These are phyloP conservation scores for Zelopaecilomyces penicillatus DNA, from an alignment of 2,329 filamentous ascomycete species.

Conservation along the genomic window DNA sequence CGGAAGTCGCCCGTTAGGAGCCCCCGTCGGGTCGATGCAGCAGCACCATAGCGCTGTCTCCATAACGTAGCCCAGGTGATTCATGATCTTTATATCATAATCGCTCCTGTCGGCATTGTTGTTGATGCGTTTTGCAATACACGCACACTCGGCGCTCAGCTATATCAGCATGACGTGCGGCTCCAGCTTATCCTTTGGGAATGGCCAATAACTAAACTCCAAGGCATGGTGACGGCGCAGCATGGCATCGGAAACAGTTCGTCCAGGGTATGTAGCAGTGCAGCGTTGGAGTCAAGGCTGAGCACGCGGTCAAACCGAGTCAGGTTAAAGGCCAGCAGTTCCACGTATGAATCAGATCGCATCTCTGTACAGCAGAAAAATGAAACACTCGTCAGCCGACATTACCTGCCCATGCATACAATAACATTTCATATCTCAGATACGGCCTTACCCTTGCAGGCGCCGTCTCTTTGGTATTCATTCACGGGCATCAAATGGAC, in stretches of 20 bases:
- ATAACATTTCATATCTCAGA: too few species aligned
- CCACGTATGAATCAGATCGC: constrained; percentile 58
- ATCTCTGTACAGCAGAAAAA: constrained; percentile 26
- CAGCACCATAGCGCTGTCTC: constrained; percentile 52
- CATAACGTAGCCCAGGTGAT: background rate
- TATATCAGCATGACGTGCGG: constrained; percentile 36
- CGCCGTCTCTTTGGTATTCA: too few species aligned
- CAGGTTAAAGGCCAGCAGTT: constrained; percentile 60
- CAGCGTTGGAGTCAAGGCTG: constrained; percentile 54
- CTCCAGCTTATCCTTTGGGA: constrained; percentile 45
- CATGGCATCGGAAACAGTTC: constrained; percentile 61
- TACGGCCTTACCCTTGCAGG: too few species aligned
- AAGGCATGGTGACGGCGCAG: constrained; percentile 56
- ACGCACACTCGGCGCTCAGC: constrained; percentile 43
- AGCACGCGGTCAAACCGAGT: constrained; percentile 44
- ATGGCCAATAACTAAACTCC: constrained; percentile 64
- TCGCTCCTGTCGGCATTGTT: constrained; percentile 22
- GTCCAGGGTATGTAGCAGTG: constrained; percentile 55
- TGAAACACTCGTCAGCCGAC: too few species aligned
- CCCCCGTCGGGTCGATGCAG: constrained; percentile 52
- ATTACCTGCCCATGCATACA: too few species aligned
- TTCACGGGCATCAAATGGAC: too few species aligned
- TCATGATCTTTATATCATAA: constrained; percentile 45
- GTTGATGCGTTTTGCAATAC: constrained; percentile 18
- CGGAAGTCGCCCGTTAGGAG: constrained; percentile 56